Evolutionary conservation across 2,329 filamentous ascomycete genomes (phyloP), one percentile per base, ranked within the genome.

Genomic region (Coccinonectria pachysandricola): DNA sequence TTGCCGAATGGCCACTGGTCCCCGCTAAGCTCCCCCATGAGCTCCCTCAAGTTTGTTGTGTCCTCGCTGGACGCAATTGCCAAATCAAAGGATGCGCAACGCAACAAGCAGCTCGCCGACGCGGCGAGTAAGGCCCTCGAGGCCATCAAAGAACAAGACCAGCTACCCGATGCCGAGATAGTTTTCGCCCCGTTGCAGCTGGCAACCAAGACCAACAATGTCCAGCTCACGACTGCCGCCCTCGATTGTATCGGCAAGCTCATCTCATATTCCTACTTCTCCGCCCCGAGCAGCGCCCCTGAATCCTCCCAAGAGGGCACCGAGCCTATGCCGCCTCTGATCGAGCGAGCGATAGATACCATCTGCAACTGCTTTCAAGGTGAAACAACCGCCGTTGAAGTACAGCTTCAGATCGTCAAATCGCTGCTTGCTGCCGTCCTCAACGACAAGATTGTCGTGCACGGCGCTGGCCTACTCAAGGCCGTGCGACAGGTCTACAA

Each of bases 291-390:
- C 26, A 60, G 30, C 23, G 32, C 31, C 31, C 29, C 42, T 37
- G 59, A 61, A 23, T 45, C 31, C 45, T 37, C 56, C 29, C 54
- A 63, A 39, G 58, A 65, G 39, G 56, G 55, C 21, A 45, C 47
- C 32, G 47, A 53, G 24, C 41, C 45, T 22, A 48, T 54, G 32
- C 65, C 80, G 4, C 87, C 88, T 10, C 66, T 98, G 40, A 98
- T 98, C 50, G 92, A 98, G 59, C 75, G 88, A 39, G 91, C 92
- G 32, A 98, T 98, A 48, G 92, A 98, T 58, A 94, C 91, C 18
- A 98, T 98, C 64, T 98, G 91, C 65, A 88, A 96, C 52, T 98
- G 91, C 55, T 98, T 98, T 52, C 87, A 96, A 52, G 88, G 91
- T 50, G 91, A 98, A 60, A 83, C 83, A 2, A 98, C 92, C 0